phyloP scores from a whole-genome alignment of 176 grass and related monocot genomes.

The Carex parvula region DNA sequence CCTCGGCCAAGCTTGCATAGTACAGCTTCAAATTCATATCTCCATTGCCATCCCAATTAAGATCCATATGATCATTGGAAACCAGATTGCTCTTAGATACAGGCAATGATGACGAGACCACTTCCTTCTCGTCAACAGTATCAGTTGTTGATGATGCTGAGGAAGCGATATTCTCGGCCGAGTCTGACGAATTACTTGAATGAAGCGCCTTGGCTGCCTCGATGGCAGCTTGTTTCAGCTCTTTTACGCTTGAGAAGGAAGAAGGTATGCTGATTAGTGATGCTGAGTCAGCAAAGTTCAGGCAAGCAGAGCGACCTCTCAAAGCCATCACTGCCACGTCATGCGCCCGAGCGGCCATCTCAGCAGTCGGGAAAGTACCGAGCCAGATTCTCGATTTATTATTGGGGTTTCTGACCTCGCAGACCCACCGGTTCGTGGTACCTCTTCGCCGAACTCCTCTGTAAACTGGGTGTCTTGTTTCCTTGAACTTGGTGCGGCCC shows the following conservation, averaged over 20 bases:
- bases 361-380: constrained; percentile 29
- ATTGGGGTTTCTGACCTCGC: constrained; percentile 59
- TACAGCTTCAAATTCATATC: constrained; percentile 36
- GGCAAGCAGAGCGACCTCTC: constrained; percentile 9
- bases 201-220: constrained; percentile 38
- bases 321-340: constrained; percentile 33
- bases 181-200: neutral
- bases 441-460: constrained; percentile 64
- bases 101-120: neutral
- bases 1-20: constrained; percentile 47
- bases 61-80: neutral
- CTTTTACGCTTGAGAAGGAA: neutral
- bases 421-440: constrained; percentile 47
- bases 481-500: constrained; percentile 77
- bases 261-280: constrained; percentile 32
- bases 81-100: neutral
- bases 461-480: constrained; percentile 82
- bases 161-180: neutral
- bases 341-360: constrained; percentile 34
- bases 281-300: constrained; percentile 60
- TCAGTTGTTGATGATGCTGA: neutral
- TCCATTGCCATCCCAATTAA: neutral
- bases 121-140: neutral
- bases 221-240: constrained; percentile 37
- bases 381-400: constrained; percentile 36